Base-by-base conservation (phyloP, 73 alveolate species). In the Strombidium stylifer region DNA sequence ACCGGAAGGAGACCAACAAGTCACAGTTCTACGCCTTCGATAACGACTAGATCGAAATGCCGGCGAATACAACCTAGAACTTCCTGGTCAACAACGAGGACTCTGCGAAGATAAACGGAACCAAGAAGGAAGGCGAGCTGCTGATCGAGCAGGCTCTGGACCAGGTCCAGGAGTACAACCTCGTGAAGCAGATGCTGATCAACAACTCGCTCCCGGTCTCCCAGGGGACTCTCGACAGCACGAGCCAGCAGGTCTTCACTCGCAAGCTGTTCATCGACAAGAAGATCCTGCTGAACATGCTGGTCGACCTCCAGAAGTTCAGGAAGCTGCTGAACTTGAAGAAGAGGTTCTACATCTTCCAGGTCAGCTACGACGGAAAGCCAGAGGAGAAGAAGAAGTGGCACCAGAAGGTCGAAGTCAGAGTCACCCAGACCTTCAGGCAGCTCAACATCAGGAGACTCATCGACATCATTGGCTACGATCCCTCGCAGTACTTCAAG, bases 201-300 rank as follows among this genome's bases (percentile, higher is more conserved):
- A 71, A 71, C 54, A 71, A 71, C 48, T 71, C 85, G 12, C 18
- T 56, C 24, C 66, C 65, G 14, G 85, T 56, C 36, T 46, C 40
- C 26, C 39, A 57, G 59, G 42, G 68, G 42, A 65, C 41, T 18
- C 48, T 71, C 0, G 20, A 51, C 24, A 32, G 42, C 10, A 10
- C 42, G n/a, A 6, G n/a, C 42, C 28, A 35, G 23, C 41, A 57
- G n/a, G 47, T 19, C 7, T 49, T 57, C 0, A 47, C 25, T 30
- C 44, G 66, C 19, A 27, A 57, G 20, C 34, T 47, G 12, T 71
- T 71, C 52, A n/a, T n/a, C n/a, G 72, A 71, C 51, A 71, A 71
- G 58, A 71, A 62, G 47, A 42, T 54, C 0, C 36, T 71, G 53
- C 69, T 57, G 26, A 49, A 49, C 12, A 19, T 60, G 12, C 48